Evolutionary conservation across 495 filamentous ascomycete species (phyloP).

Genomic region (Aspergillus coremiiformis): DNA sequence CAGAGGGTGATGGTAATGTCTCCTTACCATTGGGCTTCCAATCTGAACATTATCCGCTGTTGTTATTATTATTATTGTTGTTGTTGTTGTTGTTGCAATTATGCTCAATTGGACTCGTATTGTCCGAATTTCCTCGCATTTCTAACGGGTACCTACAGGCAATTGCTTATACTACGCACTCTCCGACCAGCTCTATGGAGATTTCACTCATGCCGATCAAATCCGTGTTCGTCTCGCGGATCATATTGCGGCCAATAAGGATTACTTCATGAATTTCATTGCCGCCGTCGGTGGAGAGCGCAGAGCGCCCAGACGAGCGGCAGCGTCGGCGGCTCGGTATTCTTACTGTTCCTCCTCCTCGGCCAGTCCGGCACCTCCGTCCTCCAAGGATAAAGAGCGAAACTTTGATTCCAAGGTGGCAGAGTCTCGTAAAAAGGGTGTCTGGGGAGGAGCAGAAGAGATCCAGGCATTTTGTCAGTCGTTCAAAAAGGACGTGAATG

Average conservation of each 20-base stretch:
- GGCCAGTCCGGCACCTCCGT: constrained; percentile 29
- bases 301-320: constrained; percentile 55
- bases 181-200: constrained; percentile 65
- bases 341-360: constrained; percentile 30
- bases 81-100: no score
- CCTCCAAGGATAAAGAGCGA: constrained; percentile 50
- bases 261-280: constrained; percentile 63
- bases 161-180: constrained; percentile 75
- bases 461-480: constrained; percentile 60
- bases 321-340: constrained; percentile 33
- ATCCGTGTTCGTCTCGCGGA: constrained; percentile 55
- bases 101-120: not conserved
- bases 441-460: constrained; percentile 67
- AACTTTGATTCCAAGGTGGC: constrained; percentile 56
- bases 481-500: constrained; percentile 55
- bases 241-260: constrained; percentile 53
- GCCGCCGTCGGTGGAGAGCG: constrained; percentile 53
- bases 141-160: constrained; percentile 34
- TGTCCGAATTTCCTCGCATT: constrained; percentile 13
- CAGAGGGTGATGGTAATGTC: constrained; percentile 39
- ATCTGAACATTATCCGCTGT: not conserved
- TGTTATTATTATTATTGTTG: no score
- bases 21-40: not conserved
- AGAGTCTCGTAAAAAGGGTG: constrained; percentile 53
- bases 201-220: constrained; percentile 48